phyloP scores from a whole-genome alignment of 768 basidiomycete genomes.

The Holtermannia corniformis region DNA sequence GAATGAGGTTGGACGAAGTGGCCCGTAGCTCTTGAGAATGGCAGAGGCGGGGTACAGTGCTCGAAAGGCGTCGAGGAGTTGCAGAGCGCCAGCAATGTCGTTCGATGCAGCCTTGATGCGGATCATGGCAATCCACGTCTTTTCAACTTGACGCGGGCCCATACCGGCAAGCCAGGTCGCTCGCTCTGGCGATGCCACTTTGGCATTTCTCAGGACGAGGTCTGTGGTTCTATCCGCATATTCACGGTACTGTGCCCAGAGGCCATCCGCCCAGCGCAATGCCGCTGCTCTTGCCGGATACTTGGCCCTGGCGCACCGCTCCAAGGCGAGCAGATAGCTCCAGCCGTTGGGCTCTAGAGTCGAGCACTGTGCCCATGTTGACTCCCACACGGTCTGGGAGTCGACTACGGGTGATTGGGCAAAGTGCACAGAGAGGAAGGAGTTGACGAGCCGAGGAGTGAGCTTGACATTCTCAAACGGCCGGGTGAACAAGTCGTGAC shows the following conservation, averaged over 20 bases:
- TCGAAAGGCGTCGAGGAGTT: constrained; percentile 55
- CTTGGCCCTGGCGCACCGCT: constrained; percentile 51
- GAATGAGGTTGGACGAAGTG: constrained; percentile 44
- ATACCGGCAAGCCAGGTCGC: constrained; percentile 12
- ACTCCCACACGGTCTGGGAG: constrained; percentile 48
- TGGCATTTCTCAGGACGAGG: not conserved
- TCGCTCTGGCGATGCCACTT: not conserved
- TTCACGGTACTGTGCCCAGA: constrained; percentile 58
- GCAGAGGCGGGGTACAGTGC: constrained; percentile 54
- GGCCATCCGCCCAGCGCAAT: constrained; percentile 49
- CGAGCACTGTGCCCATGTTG: constrained; percentile 9
- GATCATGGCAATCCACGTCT: constrained; percentile 60
- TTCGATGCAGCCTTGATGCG: constrained; percentile 50
- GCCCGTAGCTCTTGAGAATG: constrained; percentile 41
- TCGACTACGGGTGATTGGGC: constrained; percentile 49
- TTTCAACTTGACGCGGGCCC: constrained; percentile 49
- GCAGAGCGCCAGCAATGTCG: constrained; percentile 48
- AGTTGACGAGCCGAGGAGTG: constrained; percentile 59
- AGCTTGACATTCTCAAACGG: constrained; percentile 54
- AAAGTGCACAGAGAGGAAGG: constrained; percentile 72
- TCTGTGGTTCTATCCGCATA: not conserved
- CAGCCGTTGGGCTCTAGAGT: constrained; percentile 44
- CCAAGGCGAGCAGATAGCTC: constrained; percentile 58
- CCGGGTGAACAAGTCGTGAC: not conserved
- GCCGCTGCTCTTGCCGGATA: constrained; percentile 39